Conservation (phyloP, 352 stramenopile species). For the Phytophthora pini region DNA sequence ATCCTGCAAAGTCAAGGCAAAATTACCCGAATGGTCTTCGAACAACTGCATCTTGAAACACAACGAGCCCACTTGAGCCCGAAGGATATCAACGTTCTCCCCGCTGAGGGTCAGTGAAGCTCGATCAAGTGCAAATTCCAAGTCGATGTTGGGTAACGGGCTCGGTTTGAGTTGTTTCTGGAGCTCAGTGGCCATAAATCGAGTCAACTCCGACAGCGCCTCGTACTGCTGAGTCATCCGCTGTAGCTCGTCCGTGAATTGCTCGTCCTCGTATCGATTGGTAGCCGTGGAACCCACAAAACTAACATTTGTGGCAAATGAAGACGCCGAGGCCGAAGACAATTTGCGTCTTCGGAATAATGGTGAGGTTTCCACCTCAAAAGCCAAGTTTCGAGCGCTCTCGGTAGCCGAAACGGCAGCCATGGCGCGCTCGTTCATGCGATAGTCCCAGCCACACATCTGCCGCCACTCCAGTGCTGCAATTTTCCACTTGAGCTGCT, state of each 20-base stretch:
- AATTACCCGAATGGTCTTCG: conserved; percentile 72
- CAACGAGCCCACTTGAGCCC: conserved; percentile 48
- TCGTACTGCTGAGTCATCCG: conserved; percentile 52
- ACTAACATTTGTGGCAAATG: conserved; percentile 44
- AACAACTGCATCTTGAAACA: conserved; percentile 73
- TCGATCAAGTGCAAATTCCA: conserved; percentile 63
- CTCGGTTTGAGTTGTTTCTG: conserved; percentile 45
- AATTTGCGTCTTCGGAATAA: conserved; percentile 43
- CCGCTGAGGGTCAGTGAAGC: conserved; percentile 70
- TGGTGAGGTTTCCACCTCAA: conserved; percentile 58
- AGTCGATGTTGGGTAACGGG: conserved; percentile 62
- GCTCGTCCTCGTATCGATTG: conserved; percentile 47
- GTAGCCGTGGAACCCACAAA: conserved; percentile 40
- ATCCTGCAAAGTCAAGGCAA: conserved; percentile 62
- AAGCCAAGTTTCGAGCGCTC: conserved; percentile 33
- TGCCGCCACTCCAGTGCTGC: conserved; percentile 61
- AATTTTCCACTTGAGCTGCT: conserved; percentile 75
- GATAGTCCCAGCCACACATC: conserved; percentile 61
- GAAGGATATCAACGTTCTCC: conserved; percentile 69
- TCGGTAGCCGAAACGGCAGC: conserved; percentile 51
- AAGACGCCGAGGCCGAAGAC: conserved; percentile 44
- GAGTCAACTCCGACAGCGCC: conserved; percentile 49
- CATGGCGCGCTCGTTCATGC: conserved; percentile 50
- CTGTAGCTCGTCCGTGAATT: conserved; percentile 58
- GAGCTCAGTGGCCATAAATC: conserved; percentile 43